Evolutionary conservation across 2,329 filamentous ascomycete species (phyloP), one percentile per base, ranked within the genome.

Genomic region (Xylariales sp.): DNA sequence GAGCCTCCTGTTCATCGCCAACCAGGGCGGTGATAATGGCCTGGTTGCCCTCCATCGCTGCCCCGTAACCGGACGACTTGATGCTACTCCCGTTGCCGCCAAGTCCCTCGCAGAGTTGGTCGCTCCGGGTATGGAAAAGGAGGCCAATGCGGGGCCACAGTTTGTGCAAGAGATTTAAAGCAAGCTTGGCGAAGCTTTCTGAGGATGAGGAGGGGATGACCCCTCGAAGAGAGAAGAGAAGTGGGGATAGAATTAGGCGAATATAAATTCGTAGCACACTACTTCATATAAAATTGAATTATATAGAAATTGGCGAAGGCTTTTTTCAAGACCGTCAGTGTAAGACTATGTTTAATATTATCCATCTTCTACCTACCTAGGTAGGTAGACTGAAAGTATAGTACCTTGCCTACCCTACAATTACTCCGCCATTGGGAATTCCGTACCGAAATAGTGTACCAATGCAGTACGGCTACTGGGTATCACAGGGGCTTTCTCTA

Each of bases 1-100:
- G 66, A 69, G 58, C 57, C 58, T 79, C 10, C 71, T 86, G 53
- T 85, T 85, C 70, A 78, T 81, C n/a, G 81, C 79, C n/a, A 86
- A 86, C 78, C 80, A 83, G 76, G 76, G 75, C 60, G 83, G 83
- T 43, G 75, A 75, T 3, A 69, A 69, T 14, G 83, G 80, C 0
- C 71, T 85, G 5, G 76, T 80, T 3, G 83, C 81, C 7, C 76
- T 85, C 62, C 58, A 74, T 55, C 77, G 82, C 34, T 64, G 52
- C 46, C 23, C 41, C 8, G 61, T 63, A 5, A 65, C 71, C 0
- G 77, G 77, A 1, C 12, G 14, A 0, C 62, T 79, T 32, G 32
- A 41, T n/a, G 64, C 69, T 3, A 63, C 63, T n/a, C 75, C 75
- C 30, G 48, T 75, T 10, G 75, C 72, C 3, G 56, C 50, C 23